Conservation (phyloP, 75 land plant genomes). For the Selaginella tamariscina region DNA sequence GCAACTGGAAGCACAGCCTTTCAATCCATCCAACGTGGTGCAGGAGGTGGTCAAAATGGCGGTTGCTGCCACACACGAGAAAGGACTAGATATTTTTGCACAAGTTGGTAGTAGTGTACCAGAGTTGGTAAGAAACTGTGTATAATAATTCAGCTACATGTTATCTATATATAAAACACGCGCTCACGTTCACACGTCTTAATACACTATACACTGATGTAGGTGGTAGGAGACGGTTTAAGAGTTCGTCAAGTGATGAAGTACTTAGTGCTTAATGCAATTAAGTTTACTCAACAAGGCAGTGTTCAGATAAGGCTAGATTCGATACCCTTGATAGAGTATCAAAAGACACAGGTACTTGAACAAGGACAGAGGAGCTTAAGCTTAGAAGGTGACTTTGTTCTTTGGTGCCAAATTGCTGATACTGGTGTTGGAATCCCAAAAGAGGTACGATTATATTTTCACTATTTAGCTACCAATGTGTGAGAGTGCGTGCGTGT, state of each 20-base stretch:
- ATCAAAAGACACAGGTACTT: not conserved
- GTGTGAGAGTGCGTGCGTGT: too few relatives aligned
- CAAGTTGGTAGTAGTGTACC: conserved; percentile 13
- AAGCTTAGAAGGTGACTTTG: not conserved
- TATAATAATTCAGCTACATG: not conserved
- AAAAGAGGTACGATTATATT: conserved; percentile 15
- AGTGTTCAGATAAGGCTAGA: conserved; percentile 14
- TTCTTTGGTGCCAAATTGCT: conserved; percentile 20
- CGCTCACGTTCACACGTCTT: too few relatives aligned
- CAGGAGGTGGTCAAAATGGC: conserved; percentile 25
- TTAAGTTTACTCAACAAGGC: conserved; percentile 21
- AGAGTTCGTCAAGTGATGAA: conserved; percentile 23
- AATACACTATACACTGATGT: too few relatives aligned
- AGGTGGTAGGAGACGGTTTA: conserved; percentile 18
- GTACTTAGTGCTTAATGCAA: conserved; percentile 24
- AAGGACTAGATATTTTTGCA: conserved; percentile 9
- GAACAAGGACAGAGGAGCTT: too few relatives aligned
- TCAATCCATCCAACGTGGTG: conserved; percentile 20
- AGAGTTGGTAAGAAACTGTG: conserved; percentile 1
- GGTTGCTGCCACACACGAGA: conserved; percentile 21
- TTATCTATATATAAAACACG: too few relatives aligned
- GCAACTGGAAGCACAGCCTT: conserved; percentile 20
- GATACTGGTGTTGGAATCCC: conserved; percentile 27
- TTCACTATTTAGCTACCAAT: too few relatives aligned
- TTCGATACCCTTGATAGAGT: not conserved